Evolutionary conservation across 2,329 filamentous ascomycete genomes (phyloP).

Genomic region (Bipolaris oryzae): DNA sequence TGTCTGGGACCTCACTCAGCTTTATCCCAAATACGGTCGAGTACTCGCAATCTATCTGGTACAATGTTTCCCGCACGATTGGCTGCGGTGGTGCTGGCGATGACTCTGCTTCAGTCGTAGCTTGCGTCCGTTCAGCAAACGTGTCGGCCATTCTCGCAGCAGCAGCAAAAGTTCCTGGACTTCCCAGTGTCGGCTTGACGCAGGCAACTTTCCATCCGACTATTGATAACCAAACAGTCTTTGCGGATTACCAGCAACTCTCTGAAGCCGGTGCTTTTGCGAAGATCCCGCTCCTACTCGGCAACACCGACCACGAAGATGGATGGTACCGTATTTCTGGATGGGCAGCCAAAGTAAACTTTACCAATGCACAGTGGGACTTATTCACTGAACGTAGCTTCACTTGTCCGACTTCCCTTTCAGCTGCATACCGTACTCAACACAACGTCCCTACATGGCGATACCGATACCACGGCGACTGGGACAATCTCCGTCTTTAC

Average conservation of each 20-base stretch:
- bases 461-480: slow-evolving; percentile 48
- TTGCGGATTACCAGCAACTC: slow-evolving; percentile 35
- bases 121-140: slow-evolving; percentile 46
- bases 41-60: slow-evolving; percentile 34
- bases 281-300: slow-evolving; percentile 31
- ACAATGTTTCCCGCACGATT: slow-evolving; percentile 48
- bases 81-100: slow-evolving; percentile 41
- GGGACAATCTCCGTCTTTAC: slow-evolving; percentile 43
- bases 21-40: slow-evolving; percentile 36
- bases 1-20: slow-evolving; percentile 55
- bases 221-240: slow-evolving; percentile 39
- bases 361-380: slow-evolving; percentile 33
- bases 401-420: slow-evolving; percentile 29
- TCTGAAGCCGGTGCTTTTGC: slow-evolving; percentile 30
- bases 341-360: slow-evolving; percentile 27
- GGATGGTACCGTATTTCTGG: slow-evolving; percentile 39
- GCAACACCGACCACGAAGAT: slow-evolving; percentile 34
- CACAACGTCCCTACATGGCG: slow-evolving; percentile 44
- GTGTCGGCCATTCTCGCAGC: slow-evolving; percentile 30
- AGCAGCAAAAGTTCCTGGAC: slow-evolving; percentile 32
- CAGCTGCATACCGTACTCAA: slow-evolving; percentile 28
- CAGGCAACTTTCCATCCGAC: slow-evolving; percentile 42
- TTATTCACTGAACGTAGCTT: slow-evolving; percentile 33
- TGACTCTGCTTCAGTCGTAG: slow-evolving; percentile 35
- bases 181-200: slow-evolving; percentile 30